A percentile compares a stretch with the other conserved stretches of the same genome.
These are phyloP conservation scores for Backusella psychrophila DNA, from an alignment of 192 early-diverging fungal genomes.

Conservation along the genomic window DNA sequence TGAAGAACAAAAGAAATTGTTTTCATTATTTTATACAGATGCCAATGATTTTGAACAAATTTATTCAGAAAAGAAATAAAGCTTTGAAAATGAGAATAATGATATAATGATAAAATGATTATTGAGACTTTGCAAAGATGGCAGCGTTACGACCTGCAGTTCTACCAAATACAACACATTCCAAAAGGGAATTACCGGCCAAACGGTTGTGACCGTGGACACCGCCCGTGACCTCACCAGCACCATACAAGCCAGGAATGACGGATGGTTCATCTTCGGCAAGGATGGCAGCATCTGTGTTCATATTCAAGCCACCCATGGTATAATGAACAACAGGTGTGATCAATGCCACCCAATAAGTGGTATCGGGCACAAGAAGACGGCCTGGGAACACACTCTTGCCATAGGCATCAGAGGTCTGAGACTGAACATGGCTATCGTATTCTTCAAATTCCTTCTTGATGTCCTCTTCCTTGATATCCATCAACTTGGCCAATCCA, in stretches of 20 bases:
- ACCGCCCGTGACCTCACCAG: slow-evolving; percentile 81
- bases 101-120: background rate
- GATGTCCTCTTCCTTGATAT: background rate
- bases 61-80: slow-evolving; percentile 4
- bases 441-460: slow-evolving; percentile 20
- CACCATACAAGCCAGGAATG: slow-evolving; percentile 69
- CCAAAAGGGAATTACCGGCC: slow-evolving; percentile 75
- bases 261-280: slow-evolving; percentile 21
- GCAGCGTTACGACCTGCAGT: slow-evolving; percentile 58
- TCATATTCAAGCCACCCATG: slow-evolving; percentile 24
- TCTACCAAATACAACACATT: slow-evolving; percentile 82
- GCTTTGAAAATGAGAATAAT: background rate
- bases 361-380: background rate
- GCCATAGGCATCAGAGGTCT: slow-evolving; percentile 16
- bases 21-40: slow-evolving; percentile 13
- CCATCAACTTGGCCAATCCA: slow-evolving; percentile 12
- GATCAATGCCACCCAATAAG: slow-evolving; percentile 25
- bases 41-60: background rate
- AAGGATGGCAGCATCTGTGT: background rate
- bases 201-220: slow-evolving; percentile 84
- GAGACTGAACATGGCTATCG: slow-evolving; percentile 4
- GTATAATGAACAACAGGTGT: slow-evolving; percentile 37
- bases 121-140: background rate
- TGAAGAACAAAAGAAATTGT: background rate
- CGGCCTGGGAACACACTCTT: slow-evolving; percentile 24